These are phyloP conservation scores for Kazachstania bromeliacearum DNA, from an alignment of 805 yeast species.

Conservation along the genomic window DNA sequence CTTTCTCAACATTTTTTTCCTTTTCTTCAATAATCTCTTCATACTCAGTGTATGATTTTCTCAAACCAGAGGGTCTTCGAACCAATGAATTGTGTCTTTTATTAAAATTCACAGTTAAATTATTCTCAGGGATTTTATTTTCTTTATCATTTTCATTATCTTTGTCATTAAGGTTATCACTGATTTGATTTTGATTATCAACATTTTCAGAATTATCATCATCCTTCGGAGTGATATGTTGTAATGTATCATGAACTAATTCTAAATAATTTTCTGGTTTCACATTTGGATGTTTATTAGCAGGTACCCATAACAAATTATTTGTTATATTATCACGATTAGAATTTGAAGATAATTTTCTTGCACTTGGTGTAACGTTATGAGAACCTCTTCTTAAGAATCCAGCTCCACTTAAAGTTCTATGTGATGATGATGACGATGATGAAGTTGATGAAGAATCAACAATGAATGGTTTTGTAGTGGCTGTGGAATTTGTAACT, in stretches of 20 bases:
- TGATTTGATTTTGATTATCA: constrained; percentile 11
- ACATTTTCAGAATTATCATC: background rate
- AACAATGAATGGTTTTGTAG: background rate
- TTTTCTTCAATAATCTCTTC: constrained; percentile 27
- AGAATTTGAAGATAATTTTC: constrained; percentile 3
- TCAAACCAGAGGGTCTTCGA: constrained; percentile 28
- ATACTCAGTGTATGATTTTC: constrained; percentile 26
- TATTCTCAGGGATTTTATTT: too few relatives aligned
- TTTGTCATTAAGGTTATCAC: constrained; percentile 8
- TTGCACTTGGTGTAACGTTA: constrained; percentile 1
- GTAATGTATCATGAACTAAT: constrained; percentile 44
- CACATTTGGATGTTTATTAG: constrained; percentile 85
- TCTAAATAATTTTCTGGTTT: constrained; percentile 78
- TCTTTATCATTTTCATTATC: constrained; percentile 11
- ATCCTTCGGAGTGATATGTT: constrained; percentile 21
- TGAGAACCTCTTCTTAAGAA: constrained; percentile 17
- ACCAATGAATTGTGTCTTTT: constrained; percentile 17
- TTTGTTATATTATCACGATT: constrained; percentile 24
- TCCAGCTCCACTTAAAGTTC: constrained; percentile 20
- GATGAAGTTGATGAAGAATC: background rate
- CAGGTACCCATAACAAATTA: constrained; percentile 87
- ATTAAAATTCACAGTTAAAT: constrained; percentile 21
- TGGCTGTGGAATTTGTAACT: background rate
- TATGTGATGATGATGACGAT: constrained; percentile 4
- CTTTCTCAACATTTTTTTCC: constrained; percentile 19